These are phyloP conservation scores for Ophiostoma triangulosporum DNA, from an alignment of 2,329 filamentous ascomycete species.

Conservation along the genomic window DNA sequence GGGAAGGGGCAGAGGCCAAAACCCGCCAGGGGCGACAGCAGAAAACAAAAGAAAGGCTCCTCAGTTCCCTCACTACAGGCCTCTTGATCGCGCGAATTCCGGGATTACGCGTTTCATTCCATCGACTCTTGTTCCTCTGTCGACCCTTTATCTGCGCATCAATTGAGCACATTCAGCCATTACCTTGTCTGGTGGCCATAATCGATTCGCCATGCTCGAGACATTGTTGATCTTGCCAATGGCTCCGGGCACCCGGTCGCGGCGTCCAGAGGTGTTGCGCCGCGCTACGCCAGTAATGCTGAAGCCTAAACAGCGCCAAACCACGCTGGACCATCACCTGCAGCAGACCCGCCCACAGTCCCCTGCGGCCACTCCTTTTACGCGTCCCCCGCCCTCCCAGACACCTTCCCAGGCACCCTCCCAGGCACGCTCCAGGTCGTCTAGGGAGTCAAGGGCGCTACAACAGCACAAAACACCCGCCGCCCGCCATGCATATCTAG, in stretches of 20 bases:
- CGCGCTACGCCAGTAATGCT: constrained; percentile 11
- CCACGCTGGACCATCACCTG: constrained; percentile 11
- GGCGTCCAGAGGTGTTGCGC: constrained; percentile 13
- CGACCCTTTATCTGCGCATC: background rate
- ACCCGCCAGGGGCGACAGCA: background rate
- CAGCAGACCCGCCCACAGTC: background rate
- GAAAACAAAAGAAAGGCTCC: constrained; percentile 2
- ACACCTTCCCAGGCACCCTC: background rate
- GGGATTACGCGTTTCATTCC: background rate
- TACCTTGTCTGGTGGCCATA: background rate
- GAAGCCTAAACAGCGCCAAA: constrained; percentile 11
- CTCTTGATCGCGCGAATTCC: background rate
- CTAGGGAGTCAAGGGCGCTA: background rate
- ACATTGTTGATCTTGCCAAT: constrained; percentile 14
- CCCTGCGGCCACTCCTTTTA: background rate
- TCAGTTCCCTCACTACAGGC: background rate
- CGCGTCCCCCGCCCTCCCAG: constrained; percentile 5
- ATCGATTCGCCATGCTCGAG: constrained; percentile 13
- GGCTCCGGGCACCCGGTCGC: constrained; percentile 16
- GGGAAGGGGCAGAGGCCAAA: background rate
- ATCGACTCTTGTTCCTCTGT: background rate
- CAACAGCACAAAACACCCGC: background rate
- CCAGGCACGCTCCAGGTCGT: background rate
- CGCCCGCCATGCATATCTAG: background rate
- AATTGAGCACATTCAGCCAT: background rate